phyloP scores from a whole-genome alignment of 1,139 yeast species.

The Saccharomyces hybrid region DNA sequence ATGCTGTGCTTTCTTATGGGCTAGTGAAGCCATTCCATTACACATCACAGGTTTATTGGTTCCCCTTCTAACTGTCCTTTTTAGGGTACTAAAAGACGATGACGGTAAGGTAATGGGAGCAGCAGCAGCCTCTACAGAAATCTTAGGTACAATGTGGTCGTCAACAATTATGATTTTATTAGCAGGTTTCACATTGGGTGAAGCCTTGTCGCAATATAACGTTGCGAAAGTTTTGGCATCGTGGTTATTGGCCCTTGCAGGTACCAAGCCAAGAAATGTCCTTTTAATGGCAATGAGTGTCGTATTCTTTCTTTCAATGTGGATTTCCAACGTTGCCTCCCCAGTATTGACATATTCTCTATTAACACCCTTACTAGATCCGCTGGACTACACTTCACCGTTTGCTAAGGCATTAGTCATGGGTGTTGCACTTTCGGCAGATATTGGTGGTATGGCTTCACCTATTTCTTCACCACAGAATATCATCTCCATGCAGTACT shows the following conservation, averaged over 20 bases:
- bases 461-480: constrained; percentile 80
- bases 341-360: constrained; percentile 67
- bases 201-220: constrained; percentile 62
- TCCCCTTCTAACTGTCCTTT: constrained; percentile 49
- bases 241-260: constrained; percentile 55
- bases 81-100: constrained; percentile 47
- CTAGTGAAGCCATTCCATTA: constrained; percentile 66
- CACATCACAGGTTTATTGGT: constrained; percentile 59
- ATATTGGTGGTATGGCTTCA: constrained; percentile 74
- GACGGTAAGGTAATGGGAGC: constrained; percentile 50
- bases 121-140: constrained; percentile 46
- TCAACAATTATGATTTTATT: constrained; percentile 61
- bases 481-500: constrained; percentile 62
- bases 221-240: constrained; percentile 63
- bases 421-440: constrained; percentile 67
- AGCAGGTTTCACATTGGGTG: constrained; percentile 71
- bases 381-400: constrained; percentile 53
- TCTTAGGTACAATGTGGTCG: constrained; percentile 63
- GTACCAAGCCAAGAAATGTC: constrained; percentile 58
- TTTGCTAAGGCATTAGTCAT: constrained; percentile 60
- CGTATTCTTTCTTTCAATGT: constrained; percentile 63
- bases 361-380: constrained; percentile 55
- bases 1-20: constrained; percentile 68
- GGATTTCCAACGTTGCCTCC: constrained; percentile 75
- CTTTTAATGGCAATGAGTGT: constrained; percentile 59